Evolutionary conservation across 108 stramenopile species (phyloP).

Genomic region (Pinguiococcus pyrenoidosus): DNA sequence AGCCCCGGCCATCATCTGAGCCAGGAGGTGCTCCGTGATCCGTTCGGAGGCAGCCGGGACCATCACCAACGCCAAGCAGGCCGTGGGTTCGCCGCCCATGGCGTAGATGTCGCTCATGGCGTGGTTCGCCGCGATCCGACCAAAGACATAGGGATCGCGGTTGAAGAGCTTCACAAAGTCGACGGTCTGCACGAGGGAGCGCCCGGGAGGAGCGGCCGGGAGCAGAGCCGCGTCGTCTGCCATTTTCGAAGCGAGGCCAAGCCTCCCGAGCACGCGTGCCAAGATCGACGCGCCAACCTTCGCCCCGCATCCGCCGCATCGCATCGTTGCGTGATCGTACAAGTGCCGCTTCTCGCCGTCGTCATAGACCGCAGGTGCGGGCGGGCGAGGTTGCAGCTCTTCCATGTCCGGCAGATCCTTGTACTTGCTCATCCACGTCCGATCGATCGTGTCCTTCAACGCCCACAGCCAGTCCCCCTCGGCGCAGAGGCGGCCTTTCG

Average conservation of each 20-base stretch:
- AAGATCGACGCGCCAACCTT: conserved; percentile 34
- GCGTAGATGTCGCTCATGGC: conserved; percentile 50
- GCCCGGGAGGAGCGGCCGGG: not conserved
- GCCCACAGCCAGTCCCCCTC: conserved; percentile 48
- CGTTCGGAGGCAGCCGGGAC: conserved; percentile 27
- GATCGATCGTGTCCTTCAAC: conserved; percentile 58
- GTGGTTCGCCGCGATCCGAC: conserved; percentile 46
- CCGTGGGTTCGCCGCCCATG: conserved; percentile 27
- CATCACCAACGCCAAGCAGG: conserved; percentile 31
- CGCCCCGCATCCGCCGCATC: conserved; percentile 54
- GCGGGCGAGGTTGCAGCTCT: not conserved
- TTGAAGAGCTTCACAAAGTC: conserved; percentile 49
- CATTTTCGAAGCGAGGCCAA: not conserved
- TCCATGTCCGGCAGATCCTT: conserved; percentile 33
- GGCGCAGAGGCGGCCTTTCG: conserved; percentile 32
- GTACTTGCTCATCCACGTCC: conserved; percentile 51
- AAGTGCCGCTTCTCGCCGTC: not conserved
- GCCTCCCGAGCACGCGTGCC: conserved; percentile 12
- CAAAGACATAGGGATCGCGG: conserved; percentile 47
- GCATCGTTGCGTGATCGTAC: conserved; percentile 21
- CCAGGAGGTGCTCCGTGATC: conserved; percentile 30
- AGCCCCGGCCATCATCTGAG: conserved; percentile 42
- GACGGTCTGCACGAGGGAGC: conserved; percentile 37
- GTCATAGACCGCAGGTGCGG: not conserved
- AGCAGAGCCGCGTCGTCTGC: conserved; percentile 12